phyloP scores from a whole-genome alignment of 1,284 basidiomycete species.

The Veloboletus limbatus region DNA sequence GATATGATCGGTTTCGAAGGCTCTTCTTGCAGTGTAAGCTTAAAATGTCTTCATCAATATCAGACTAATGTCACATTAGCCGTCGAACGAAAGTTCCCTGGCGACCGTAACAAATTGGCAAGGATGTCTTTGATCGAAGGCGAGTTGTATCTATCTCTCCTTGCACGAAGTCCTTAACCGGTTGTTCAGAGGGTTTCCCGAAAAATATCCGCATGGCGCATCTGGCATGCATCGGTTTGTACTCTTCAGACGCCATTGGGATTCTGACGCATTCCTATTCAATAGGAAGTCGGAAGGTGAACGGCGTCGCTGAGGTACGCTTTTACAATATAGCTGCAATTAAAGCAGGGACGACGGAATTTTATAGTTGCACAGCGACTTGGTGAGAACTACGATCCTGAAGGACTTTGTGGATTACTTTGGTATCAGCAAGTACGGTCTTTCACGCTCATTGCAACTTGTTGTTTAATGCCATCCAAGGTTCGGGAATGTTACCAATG shows the following conservation, averaged over 20 bases:
- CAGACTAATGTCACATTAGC: slow-evolving; percentile 41
- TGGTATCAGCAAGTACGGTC: slow-evolving; percentile 67
- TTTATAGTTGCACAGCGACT: slow-evolving; percentile 64
- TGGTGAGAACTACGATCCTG: slow-evolving; percentile 77
- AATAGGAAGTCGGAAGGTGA: slow-evolving; percentile 78
- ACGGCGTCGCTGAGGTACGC: slow-evolving; percentile 90
- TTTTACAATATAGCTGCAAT: not conserved
- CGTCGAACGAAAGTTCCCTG: slow-evolving; percentile 87
- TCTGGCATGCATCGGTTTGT: slow-evolving; percentile 69
- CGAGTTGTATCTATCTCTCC: slow-evolving; percentile 18
- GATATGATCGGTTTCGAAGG: slow-evolving; percentile 32
- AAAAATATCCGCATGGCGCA: slow-evolving; percentile 89
- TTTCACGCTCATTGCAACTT: not conserved
- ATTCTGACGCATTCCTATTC: not conserved
- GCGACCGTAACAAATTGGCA: slow-evolving; percentile 72
- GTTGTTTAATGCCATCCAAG: slow-evolving; percentile 34
- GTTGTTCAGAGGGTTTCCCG: slow-evolving; percentile 68
- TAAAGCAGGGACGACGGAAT: not conserved
- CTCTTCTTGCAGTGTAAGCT: slow-evolving; percentile 61
- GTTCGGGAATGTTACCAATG: slow-evolving; percentile 83
- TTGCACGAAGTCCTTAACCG: not conserved
- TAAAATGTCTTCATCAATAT: not conserved
- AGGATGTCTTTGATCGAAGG: slow-evolving; percentile 92
- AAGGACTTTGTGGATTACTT: slow-evolving; percentile 90
- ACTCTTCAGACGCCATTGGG: not conserved